A percentile compares a stretch with the other conserved stretches of the same genome.
Conservation (phyloP, 768 basidiomycete genomes). For the Rhodosporidiobolus sp. region DNA sequence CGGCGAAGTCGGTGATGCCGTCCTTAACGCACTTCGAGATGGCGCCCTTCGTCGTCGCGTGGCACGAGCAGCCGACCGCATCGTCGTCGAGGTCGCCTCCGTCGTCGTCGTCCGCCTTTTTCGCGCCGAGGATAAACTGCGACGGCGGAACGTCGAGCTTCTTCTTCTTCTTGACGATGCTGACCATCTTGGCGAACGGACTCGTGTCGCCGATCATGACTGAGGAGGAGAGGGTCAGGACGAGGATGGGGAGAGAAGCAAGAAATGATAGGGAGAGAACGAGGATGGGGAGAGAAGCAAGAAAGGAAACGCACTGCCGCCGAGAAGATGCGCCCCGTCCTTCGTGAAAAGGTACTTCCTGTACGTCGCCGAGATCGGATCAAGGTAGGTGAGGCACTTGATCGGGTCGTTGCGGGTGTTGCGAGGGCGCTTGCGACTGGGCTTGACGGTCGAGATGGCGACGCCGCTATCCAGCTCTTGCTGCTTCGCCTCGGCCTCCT, state of each 20-base stretch:
- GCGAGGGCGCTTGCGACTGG: conserved; percentile 40
- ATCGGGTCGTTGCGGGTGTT: conserved; percentile 52
- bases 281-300: too few species aligned
- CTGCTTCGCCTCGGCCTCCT: conserved; percentile 25
- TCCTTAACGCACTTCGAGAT: conserved; percentile 57
- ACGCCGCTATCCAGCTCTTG: conserved; percentile 41
- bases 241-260: too few species aligned
- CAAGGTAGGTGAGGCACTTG: conserved; percentile 64
- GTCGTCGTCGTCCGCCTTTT: conserved; percentile 57
- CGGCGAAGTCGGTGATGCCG: conserved; percentile 56
- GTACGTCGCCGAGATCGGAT: conserved; percentile 68
- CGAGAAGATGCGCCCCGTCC: conserved; percentile 68
- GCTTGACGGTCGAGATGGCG: conserved; percentile 22
- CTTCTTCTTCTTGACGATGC: conserved; percentile 72
- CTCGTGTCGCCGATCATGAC: conserved; percentile 75
- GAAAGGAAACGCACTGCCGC: conserved; percentile 51
- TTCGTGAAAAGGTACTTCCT: conserved; percentile 70
- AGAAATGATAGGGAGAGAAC: too few species aligned
- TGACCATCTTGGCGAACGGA: conserved; percentile 67
- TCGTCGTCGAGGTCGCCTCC: conserved; percentile 70
- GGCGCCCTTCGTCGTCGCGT: conserved; percentile 59
- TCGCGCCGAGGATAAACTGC: conserved; percentile 63
- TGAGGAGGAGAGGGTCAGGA: not conserved
- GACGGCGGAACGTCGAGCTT: conserved; percentile 63
- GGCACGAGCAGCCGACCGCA: conserved; percentile 68